Percentiles rank a stretch among this genome's conserved stretches.
Conservation (phyloP, 768 basidiomycete genomes). For the Mycena olivaceomarginata region DNA sequence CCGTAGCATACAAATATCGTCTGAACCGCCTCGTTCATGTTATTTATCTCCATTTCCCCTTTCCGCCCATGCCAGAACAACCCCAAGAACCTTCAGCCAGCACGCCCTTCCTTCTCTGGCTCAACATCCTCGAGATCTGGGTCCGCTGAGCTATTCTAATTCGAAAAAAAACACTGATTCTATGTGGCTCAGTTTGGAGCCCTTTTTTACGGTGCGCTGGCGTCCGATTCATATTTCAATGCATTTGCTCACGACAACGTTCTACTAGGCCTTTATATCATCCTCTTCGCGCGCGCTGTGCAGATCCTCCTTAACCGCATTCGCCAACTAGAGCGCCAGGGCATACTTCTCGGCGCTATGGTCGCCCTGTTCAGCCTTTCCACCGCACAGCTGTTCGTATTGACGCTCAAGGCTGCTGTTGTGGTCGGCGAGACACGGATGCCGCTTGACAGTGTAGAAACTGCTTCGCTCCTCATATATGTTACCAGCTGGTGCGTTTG, state of each 20-base stretch:
- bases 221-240: background rate
- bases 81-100: background rate
- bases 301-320: constrained; percentile 31
- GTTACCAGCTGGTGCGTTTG: constrained; percentile 27
- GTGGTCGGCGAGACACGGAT: constrained; percentile 13
- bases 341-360: constrained; percentile 25
- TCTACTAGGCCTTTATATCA: constrained; percentile 13
- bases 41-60: too few species aligned
- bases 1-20: too few species aligned
- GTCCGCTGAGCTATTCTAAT: background rate
- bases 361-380: constrained; percentile 24
- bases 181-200: background rate
- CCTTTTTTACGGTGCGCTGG: constrained; percentile 17
- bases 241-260: background rate
- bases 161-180: background rate
- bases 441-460: background rate
- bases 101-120: constrained; percentile 10
- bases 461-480: constrained; percentile 29
- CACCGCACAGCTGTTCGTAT: constrained; percentile 18
- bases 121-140: constrained; percentile 21
- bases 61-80: background rate
- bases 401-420: constrained; percentile 30
- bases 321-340: constrained; percentile 27
- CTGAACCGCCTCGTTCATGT: too few species aligned
- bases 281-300: constrained; percentile 25